Evolutionary conservation across 805 yeast species (phyloP).

Genomic region (Geotrichum ghanense): DNA sequence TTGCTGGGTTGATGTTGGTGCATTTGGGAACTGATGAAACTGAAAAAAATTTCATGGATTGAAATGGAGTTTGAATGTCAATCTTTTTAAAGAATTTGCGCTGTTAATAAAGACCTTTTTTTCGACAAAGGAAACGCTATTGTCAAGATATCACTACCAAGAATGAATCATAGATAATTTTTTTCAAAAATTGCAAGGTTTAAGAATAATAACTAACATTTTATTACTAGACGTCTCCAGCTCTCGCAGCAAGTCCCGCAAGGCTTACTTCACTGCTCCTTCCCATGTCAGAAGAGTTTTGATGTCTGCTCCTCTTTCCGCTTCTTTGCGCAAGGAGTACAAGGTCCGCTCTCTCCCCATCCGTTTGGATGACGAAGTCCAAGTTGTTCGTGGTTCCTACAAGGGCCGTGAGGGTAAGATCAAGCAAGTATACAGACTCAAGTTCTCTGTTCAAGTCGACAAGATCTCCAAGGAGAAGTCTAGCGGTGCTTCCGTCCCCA

Average conservation of each 20-base stretch:
- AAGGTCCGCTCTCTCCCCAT: conserved; percentile 91
- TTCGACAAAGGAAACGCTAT: too few species aligned
- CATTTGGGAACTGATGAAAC: too few species aligned
- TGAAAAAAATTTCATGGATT: too few species aligned
- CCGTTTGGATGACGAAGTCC: conserved; percentile 94
- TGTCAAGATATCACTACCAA: too few species aligned
- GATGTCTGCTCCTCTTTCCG: conserved; percentile 97
- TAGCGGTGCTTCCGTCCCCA: conserved; percentile 94
- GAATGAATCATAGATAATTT: too few species aligned
- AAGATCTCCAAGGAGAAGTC: conserved; percentile 96
- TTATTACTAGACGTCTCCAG: conserved; percentile 99
- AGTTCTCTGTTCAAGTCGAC: conserved; percentile 92
- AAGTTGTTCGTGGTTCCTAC: conserved; percentile 96
- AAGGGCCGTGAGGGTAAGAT: conserved; percentile 99
- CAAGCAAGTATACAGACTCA: conserved; percentile 97
- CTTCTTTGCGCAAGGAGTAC: conserved; percentile 97
- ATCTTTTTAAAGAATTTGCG: too few species aligned
- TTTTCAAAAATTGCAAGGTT: too few species aligned
- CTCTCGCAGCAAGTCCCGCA: conserved; percentile 99
- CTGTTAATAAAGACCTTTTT: too few species aligned
- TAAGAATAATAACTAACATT: too few species aligned
- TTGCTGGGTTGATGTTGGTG: too few species aligned
- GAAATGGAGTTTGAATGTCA: too few species aligned
- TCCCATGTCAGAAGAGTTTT: conserved; percentile 89
- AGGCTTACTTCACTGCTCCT: conserved; percentile 98